phyloP scores from a whole-genome alignment of 2,329 filamentous ascomycete species.

The Emericellopsis atlantica region DNA sequence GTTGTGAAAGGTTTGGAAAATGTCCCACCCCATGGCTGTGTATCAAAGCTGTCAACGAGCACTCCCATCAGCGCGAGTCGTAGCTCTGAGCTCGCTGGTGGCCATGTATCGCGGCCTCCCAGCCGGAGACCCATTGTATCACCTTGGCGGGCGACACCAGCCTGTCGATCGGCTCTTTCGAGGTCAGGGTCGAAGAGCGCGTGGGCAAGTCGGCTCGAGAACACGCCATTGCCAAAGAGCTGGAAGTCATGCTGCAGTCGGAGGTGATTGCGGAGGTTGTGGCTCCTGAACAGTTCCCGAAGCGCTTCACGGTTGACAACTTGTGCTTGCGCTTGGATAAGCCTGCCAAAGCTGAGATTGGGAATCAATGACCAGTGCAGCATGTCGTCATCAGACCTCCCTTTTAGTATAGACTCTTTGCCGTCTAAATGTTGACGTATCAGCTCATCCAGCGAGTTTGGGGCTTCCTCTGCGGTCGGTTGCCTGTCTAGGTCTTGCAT shows the following conservation, averaged over 20 bases:
- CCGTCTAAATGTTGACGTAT: conserved; percentile 23
- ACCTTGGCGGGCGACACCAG: conserved; percentile 56
- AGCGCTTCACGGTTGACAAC: conserved; percentile 69
- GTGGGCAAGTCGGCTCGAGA: conserved; percentile 66
- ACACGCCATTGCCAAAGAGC: conserved; percentile 73
- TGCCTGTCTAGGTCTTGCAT: conserved; percentile 27
- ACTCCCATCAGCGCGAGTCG: conserved; percentile 79
- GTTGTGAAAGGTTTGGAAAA: conserved; percentile 11
- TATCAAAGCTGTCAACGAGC: conserved; percentile 58
- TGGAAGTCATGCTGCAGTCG: conserved; percentile 68
- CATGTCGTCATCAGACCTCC: too few relatives aligned
- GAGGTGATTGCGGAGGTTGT: conserved; percentile 61
- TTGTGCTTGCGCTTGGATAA: conserved; percentile 61
- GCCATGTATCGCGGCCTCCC: conserved; percentile 74
- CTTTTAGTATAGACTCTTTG: too few relatives aligned
- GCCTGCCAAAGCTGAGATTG: conserved; percentile 61
- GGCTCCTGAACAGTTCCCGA: conserved; percentile 59
- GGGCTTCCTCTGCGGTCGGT: conserved; percentile 12
- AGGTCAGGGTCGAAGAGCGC: conserved; percentile 78
- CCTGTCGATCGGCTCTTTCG: conserved; percentile 61
- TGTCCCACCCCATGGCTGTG: conserved; percentile 5
- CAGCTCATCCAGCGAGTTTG: conserved; percentile 19
- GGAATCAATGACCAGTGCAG: conserved; percentile 47
- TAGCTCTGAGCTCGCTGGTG: conserved; percentile 88
- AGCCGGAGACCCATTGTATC: conserved; percentile 72